Percentiles rank a stretch among this genome's conserved stretches.
Evolutionary conservation across 2,329 filamentous ascomycete species (phyloP).

Genomic region (Xylaria sp.): DNA sequence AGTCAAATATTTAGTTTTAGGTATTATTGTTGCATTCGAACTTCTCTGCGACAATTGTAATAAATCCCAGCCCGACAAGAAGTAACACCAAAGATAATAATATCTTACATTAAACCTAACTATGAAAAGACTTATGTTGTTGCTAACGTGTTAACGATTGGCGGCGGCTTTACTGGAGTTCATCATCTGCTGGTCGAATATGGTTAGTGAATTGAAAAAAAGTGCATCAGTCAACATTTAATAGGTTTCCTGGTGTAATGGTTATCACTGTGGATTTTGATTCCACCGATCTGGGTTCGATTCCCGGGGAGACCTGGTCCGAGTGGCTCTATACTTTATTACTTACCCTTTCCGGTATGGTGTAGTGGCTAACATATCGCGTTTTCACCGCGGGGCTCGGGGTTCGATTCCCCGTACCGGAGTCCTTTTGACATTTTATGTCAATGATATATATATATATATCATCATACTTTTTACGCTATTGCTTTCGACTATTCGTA

Average conservation of each 20-base stretch:
- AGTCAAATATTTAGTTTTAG: not conserved
- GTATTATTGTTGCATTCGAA: no score
- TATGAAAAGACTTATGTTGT: not conserved
- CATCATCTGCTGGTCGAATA: no score
- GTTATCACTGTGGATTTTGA: slow-evolving; percentile 40
- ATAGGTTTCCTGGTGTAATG: slow-evolving; percentile 39
- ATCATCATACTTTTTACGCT: no score
- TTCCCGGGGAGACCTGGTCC: slow-evolving; percentile 34
- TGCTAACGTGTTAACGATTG: not conserved
- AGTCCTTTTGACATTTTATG: not conserved
- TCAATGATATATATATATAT: no score
- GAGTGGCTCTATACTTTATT: no score
- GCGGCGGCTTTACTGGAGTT: no score
- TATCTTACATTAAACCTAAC: not conserved
- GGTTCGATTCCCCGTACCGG: slow-evolving; percentile 38
- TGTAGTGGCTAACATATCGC: slow-evolving; percentile 37
- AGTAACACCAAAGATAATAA: no score
- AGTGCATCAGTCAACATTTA: not conserved
- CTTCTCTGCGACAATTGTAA: no score
- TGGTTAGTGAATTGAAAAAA: not conserved
- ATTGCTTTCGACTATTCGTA: no score
- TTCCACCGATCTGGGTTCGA: slow-evolving; percentile 39
- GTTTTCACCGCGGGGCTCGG: slow-evolving; percentile 37
- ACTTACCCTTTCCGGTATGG: slow-evolving; percentile 28
- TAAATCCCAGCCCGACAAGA: no score